Evolutionary conservation across 441 rosid genomes (phyloP), one percentile per base, ranked within the genome.

Genomic region (Breynia disticha): DNA sequence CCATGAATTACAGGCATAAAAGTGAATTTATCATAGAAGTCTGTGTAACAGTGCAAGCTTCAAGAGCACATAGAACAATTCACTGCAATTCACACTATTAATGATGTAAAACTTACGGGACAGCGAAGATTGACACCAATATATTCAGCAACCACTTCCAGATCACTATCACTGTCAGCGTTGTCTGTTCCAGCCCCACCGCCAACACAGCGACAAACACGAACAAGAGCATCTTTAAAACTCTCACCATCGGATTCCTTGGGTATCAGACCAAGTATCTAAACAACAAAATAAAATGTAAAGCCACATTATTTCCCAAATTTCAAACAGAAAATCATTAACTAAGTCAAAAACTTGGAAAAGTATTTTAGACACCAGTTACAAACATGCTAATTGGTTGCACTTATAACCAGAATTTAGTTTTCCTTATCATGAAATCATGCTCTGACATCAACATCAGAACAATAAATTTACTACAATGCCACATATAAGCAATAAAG

Each of bases 91-190:
- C 15, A 42, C 5, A 38, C 12, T 19, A 19, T 12, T 16, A 19
- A 56, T 22, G 22, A 43, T 22, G 20, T 18, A 22, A 1, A 61
- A 75, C 99, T 79, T 75, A 90, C 98, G 59, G 97, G 99, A 74
- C 99, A 94, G 14, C 99, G 94, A 15, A 94, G 86, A 70, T 82
- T 85, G 73, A 90, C 84, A 59, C 67, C 61, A 55, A 94, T 65
- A 59, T 75, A 77, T 58, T 94, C 97, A 49, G 97, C 99, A 69
- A 94, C 97, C 67, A 94, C 97, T 87, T 94, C 97, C 58, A 90
- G 58, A 65, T 94, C 99, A 70, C 97, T 94, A 68, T 94, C 99
- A 58, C 99, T 84, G 57, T 87, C 97, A 17, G 87, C 89, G 77
- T 81, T 74, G 56, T 85, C 95, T 44, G 84, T 74, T 35, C 77